Base-by-base conservation (phyloP, 2,329 filamentous ascomycete species). In the Colletotrichum cuscutae region DNA sequence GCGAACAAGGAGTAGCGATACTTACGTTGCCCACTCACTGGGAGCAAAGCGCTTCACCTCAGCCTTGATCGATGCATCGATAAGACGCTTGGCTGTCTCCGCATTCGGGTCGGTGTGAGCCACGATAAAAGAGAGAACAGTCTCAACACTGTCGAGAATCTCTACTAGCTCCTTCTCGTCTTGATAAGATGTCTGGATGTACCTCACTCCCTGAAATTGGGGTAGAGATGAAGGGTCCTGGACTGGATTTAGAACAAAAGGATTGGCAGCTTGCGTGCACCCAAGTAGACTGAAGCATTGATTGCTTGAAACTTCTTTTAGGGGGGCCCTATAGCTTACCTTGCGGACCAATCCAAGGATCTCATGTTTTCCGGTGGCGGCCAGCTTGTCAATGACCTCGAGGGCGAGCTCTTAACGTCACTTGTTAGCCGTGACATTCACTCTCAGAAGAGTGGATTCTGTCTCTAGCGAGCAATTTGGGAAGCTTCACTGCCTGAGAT, bases 31-130 rank as follows among this genome's bases (percentile, higher is more conserved):
- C 74, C 87, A 93, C 75, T 93, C 91, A 46, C 88, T 89, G 3
- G 90, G 89, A 2, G 91, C 85, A 77, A 90, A 91, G 8, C 89
- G 86, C 75, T 87, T 87, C 6, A 93, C 90, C 1, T 89, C 89
- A 1, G 89, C 89, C 3, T 83, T 82, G 53, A 90, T 83, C 8
- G 89, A 85, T 1, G 90, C 90, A 71, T 92, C 88, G 65, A 92
- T 88, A 57, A 92, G 80, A 37, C 85, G 85, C 73, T 83, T 85
- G 76, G 92, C 89, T 0, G 86, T 79, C n/a, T 79, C 78, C 53
- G 83, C 75, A 1, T 77, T 75, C 2, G 77, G 76, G 65, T 83
- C 81, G 0, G 77, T 76, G 2, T 82, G 77, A 1, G 80, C 73
- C 8, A 83, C 76, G 19, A 89, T 77, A 76, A 90, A 90, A 2